Conservation (phyloP, 208 protist species). For the Endotrypanum monterogeii region DNA sequence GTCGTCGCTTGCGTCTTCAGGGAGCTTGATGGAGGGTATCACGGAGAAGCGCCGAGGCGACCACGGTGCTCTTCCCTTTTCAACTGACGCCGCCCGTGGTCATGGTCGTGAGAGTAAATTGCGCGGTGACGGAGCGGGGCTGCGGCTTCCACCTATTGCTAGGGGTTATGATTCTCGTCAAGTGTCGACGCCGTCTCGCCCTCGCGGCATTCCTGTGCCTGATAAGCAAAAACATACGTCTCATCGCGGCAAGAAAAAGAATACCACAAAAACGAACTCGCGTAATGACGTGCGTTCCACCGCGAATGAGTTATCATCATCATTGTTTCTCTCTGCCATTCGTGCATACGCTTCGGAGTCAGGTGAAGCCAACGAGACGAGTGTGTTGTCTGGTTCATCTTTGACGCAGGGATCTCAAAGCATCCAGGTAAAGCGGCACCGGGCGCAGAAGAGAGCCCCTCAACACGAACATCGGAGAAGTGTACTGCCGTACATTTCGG, state of each 20-base stretch:
- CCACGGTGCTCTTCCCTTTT: background rate
- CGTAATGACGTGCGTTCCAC: background rate
- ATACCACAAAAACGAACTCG: too few relatives aligned
- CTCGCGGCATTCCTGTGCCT: background rate
- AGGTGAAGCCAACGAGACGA: background rate
- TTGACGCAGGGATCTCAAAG: background rate
- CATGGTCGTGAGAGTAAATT: background rate
- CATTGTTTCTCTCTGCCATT: background rate
- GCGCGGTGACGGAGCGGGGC: background rate
- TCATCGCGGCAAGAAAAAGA: background rate
- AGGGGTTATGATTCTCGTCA: background rate
- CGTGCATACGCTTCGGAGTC: background rate
- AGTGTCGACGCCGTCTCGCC: background rate
- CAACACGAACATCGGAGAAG: background rate
- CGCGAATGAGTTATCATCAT: background rate
- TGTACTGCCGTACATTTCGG: background rate
- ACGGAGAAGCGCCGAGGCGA: background rate
- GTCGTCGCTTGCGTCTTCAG: background rate
- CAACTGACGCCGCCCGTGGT: background rate
- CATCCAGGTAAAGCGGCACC: background rate
- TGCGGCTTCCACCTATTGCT: background rate
- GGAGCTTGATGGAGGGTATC: background rate
- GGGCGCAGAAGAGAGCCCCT: background rate
- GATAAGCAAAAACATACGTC: background rate
- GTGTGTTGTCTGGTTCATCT: background rate